Evolutionary conservation across 176 grass and related monocot species (phyloP), one percentile per base, ranked within the genome.

Genomic region (Pharus latifolius): DNA sequence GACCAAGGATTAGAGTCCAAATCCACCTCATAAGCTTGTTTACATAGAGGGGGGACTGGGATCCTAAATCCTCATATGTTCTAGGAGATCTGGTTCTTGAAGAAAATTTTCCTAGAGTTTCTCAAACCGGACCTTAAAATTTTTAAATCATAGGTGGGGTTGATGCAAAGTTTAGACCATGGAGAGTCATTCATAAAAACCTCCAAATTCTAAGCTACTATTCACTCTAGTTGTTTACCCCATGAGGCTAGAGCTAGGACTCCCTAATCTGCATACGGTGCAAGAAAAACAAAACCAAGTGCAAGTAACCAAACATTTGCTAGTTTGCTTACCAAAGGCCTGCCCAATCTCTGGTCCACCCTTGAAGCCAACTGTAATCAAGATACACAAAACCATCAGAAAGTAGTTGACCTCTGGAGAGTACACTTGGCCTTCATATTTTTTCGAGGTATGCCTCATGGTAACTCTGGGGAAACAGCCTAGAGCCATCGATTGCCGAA

Each of bases 391-490:
- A 16, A 96, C 20, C 84, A 88, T 88, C 74, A 96, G 44, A 56
- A 96, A 96, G 62, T 80, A 90, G 41, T 78, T 95, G 47, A 90
- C 47, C 70, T 90, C 86, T 40, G 86, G 91, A 22, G 83, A 95
- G 65, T 95, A 95, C 58, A 90, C 80, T 65, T 82, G 91, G 20
- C 90, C 90, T 69, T 93, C 90, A 25, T 93, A 75, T 32, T 89
- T 83, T 18, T 63, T 41, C 16, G 90, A 95, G 69, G 87, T 95
- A 32, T 90, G 91, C 31, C 73, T 81, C 87, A 95, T 95, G 20
- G 91, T 95, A 35, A 90, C 91, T 51, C 91, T 82, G 8, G 91
- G 91, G 72, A 95, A 95, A 70, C 87, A 95, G 49, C 76, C 91
- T 46, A 95, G 77, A 15, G 86, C 82, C 44, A 86, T 78, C 25